Evolutionary conservation across 345 rosid species (phyloP).

Genomic region (Eucalyptus fibrosa): DNA sequence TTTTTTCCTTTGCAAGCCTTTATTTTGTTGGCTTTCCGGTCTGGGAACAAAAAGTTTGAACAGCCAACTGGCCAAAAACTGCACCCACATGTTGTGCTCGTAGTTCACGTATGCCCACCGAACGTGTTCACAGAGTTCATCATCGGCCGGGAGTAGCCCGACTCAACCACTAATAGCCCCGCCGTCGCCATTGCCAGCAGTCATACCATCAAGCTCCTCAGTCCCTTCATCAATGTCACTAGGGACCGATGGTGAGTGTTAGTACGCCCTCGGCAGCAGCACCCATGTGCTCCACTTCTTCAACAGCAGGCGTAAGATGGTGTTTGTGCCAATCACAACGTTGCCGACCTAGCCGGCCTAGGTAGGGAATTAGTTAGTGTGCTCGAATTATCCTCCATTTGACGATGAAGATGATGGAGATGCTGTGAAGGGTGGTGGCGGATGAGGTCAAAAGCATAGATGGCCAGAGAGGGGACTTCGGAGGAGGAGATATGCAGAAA

Average conservation of each 20-base stretch:
- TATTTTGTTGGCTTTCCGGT: neutral
- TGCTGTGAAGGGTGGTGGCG: slow-evolving; percentile 5
- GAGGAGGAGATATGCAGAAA: neutral
- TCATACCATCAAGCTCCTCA: slow-evolving; percentile 24
- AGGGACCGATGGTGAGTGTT: slow-evolving; percentile 24
- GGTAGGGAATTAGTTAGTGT: slow-evolving; percentile 6
- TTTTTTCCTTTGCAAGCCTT: no score
- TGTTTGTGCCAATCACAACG: neutral
- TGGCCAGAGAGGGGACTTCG: neutral
- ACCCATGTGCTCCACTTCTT: slow-evolving; percentile 16
- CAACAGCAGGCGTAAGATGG: slow-evolving; percentile 24
- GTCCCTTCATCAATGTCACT: slow-evolving; percentile 28
- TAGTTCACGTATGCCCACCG: slow-evolving; percentile 51
- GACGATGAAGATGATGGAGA: slow-evolving; percentile 7
- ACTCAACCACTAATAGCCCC: slow-evolving; percentile 18
- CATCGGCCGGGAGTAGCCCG: slow-evolving; percentile 39
- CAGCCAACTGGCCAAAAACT: neutral
- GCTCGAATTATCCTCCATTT: neutral
- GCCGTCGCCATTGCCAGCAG: slow-evolving; percentile 23
- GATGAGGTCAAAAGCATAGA: neutral
- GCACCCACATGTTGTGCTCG: slow-evolving; percentile 45
- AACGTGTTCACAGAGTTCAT: slow-evolving; percentile 61
- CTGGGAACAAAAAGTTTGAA: neutral
- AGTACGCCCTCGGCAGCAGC: slow-evolving; percentile 33
- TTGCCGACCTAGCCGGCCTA: slow-evolving; percentile 33